A percentile compares a stretch with the other conserved stretches of the same genome.
Conservation (phyloP, 148 eudicot genomes). For the Linanthus parryae region DNA sequence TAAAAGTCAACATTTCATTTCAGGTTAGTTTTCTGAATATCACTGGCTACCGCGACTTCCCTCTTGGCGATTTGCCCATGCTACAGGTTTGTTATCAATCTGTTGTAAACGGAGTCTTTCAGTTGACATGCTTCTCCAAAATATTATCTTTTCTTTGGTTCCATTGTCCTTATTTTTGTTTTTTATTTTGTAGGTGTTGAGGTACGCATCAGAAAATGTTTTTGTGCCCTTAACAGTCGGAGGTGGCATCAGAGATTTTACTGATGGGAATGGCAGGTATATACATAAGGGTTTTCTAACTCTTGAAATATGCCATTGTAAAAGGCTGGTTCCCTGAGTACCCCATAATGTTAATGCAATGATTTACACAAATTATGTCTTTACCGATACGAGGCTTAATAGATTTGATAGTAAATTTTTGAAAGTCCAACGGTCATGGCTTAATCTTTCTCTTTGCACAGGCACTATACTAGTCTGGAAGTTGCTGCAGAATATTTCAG, state of each 20-base stretch:
- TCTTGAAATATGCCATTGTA: too few relatives aligned
- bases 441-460: slow-evolving; percentile 14
- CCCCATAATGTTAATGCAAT: too few relatives aligned
- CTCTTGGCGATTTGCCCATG: slow-evolving; percentile 95
- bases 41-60: slow-evolving; percentile 95
- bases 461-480: slow-evolving; percentile 92
- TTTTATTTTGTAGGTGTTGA: slow-evolving; percentile 49
- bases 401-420: too few relatives aligned
- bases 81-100: slow-evolving; percentile 52
- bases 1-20: slow-evolving; percentile 12
- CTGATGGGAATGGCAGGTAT: slow-evolving; percentile 94
- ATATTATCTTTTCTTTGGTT: not conserved
- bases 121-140: not conserved
- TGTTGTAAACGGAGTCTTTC: not conserved
- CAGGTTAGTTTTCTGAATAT: slow-evolving; percentile 95
- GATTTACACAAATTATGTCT: too few relatives aligned
- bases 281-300: too few relatives aligned
- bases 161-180: not conserved
- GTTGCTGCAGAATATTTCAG: slow-evolving; percentile 99
- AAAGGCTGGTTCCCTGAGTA: too few relatives aligned
- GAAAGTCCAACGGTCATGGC: not conserved
- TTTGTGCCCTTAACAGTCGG: slow-evolving; percentile 98
- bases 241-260: slow-evolving; percentile 97
- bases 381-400: too few relatives aligned
- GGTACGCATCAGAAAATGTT: slow-evolving; percentile 76